A percentile compares a stretch with the other conserved stretches of the same genome.
Evolutionary conservation across 2,329 filamentous ascomycete species (phyloP).

Genomic region (Rhytidhysteron rufulum): DNA sequence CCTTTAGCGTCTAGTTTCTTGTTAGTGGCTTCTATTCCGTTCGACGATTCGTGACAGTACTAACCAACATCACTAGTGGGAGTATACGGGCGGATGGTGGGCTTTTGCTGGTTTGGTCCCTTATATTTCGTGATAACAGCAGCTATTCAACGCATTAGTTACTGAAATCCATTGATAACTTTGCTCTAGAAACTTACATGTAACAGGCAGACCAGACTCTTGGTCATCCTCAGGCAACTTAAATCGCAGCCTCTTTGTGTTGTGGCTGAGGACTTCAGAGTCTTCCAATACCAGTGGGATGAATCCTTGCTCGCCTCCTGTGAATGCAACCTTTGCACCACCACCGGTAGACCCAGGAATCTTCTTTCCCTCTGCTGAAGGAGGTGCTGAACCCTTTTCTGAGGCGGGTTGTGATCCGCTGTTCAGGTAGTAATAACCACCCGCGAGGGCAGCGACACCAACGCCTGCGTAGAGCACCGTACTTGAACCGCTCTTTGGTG

Average conservation of each 20-base stretch:
- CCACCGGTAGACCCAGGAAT: slow-evolving; percentile 37
- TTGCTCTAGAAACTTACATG: slow-evolving; percentile 53
- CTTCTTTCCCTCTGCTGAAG: slow-evolving; percentile 34
- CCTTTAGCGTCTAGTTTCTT: slow-evolving; percentile 62
- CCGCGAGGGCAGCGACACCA: slow-evolving; percentile 56
- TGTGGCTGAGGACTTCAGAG: slow-evolving; percentile 80
- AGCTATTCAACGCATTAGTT: slow-evolving; percentile 36
- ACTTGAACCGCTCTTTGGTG: slow-evolving; percentile 56
- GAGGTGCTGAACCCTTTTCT: slow-evolving; percentile 19
- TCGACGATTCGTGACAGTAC: slow-evolving; percentile 19
- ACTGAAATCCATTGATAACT: not conserved
- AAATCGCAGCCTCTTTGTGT: slow-evolving; percentile 91
- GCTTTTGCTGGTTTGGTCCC: slow-evolving; percentile 76
- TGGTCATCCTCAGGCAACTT: slow-evolving; percentile 77
- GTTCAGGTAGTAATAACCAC: slow-evolving; percentile 48
- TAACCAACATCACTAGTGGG: slow-evolving; percentile 80
- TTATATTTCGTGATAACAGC: slow-evolving; percentile 91
- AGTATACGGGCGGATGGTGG: slow-evolving; percentile 87
- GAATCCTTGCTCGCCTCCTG: slow-evolving; percentile 86
- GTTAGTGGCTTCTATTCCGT: slow-evolving; percentile 3
- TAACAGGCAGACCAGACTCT: slow-evolving; percentile 75
- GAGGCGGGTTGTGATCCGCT: slow-evolving; percentile 19
- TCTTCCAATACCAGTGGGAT: slow-evolving; percentile 74
- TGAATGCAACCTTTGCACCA: slow-evolving; percentile 57
- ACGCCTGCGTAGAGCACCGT: slow-evolving; percentile 59